These are phyloP conservation scores for Betula pendula DNA, from an alignment of 306 rosid species.

Conservation along the genomic window DNA sequence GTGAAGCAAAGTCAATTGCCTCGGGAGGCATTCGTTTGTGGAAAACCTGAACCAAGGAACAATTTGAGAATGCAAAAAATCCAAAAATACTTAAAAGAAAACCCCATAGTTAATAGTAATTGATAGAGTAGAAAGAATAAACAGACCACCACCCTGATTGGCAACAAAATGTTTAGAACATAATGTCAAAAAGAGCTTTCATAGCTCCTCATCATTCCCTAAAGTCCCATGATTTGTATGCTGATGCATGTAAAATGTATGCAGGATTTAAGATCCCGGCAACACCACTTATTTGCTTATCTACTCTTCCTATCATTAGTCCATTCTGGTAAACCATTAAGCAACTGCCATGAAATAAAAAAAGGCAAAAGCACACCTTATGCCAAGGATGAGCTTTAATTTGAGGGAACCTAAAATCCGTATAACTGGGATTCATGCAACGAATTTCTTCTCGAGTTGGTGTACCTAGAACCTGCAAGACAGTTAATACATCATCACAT, in stretches of 20 bases:
- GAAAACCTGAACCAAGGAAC: constrained; percentile 66
- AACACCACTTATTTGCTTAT: background rate
- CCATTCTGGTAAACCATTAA: background rate
- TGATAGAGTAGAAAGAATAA: background rate
- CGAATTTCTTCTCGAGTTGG: constrained; percentile 98
- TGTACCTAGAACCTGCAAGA: constrained; percentile 87
- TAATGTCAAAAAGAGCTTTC: background rate
- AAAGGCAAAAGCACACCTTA: constrained; percentile 57
- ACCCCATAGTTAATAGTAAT: background rate
- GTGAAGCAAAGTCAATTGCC: constrained; percentile 95
- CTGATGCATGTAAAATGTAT: background rate
- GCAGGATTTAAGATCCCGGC: background rate
- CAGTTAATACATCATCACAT: constrained; percentile 17
- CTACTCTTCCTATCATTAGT: background rate
- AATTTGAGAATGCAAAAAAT: constrained; percentile 14
- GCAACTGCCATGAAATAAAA: background rate
- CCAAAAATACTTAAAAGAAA: constrained; percentile 5
- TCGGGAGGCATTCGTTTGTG: constrained; percentile 95
- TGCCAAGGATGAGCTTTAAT: constrained; percentile 99
- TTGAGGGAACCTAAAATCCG: constrained; percentile 95
- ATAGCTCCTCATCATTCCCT: background rate
- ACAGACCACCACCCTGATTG: background rate
- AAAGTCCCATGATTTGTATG: background rate
- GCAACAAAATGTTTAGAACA: background rate
- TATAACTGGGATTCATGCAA: constrained; percentile 92